Percentiles rank a stretch among this genome's conserved stretches.
Evolutionary conservation across 352 stramenopile species (phyloP).

Genomic region (Plasmopara halstedii): DNA sequence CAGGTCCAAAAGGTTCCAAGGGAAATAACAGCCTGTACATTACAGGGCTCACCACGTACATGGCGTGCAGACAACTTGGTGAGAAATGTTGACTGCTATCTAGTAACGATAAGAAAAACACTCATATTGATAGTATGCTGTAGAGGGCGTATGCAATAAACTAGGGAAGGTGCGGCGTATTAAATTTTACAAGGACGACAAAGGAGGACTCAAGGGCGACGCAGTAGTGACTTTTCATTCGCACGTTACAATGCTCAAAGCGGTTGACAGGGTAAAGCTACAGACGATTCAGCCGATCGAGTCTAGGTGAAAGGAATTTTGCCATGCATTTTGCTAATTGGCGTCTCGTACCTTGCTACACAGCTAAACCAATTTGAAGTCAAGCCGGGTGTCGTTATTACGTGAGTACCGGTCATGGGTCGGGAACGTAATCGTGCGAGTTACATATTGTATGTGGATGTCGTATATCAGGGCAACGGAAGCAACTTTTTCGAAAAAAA

Average conservation of each 20-base stretch:
- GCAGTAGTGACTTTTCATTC: constrained; percentile 79
- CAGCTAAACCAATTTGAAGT: constrained; percentile 79
- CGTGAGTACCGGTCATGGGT: constrained; percentile 25
- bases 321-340: constrained; percentile 14
- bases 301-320: background rate
- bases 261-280: constrained; percentile 59
- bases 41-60: constrained; percentile 69
- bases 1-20: constrained; percentile 1
- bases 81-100: background rate
- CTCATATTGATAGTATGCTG: background rate
- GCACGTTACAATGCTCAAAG: constrained; percentile 48
- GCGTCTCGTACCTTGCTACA: constrained; percentile 20
- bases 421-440: background rate
- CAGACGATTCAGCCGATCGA: background rate
- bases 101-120: background rate
- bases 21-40: constrained; percentile 77
- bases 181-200: constrained; percentile 83
- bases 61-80: constrained; percentile 80
- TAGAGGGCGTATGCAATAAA: constrained; percentile 62
- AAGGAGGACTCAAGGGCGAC: constrained; percentile 76
- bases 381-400: constrained; percentile 79
- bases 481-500: constrained; percentile 41
- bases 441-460: background rate
- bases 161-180: constrained; percentile 77
- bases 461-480: constrained; percentile 25